Evolutionary conservation across 2,329 filamentous ascomycete genomes (phyloP).

Genomic region (Cordyceps militaris): DNA sequence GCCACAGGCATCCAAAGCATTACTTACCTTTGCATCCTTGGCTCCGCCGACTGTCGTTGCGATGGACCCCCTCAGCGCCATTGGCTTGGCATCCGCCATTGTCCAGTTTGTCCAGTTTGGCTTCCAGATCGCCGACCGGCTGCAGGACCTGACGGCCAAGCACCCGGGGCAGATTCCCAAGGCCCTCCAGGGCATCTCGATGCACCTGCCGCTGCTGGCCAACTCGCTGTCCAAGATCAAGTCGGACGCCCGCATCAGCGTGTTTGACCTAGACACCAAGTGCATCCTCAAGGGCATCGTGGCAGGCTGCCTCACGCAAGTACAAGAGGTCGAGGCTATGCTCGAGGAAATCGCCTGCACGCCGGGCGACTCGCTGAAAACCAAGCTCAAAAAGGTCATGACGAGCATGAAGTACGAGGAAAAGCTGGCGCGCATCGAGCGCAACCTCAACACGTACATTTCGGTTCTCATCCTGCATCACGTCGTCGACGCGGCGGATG

Average conservation of each 20-base stretch:
- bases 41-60: too few relatives aligned
- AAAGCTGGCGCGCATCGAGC: conserved; percentile 5
- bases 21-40: not conserved
- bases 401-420: conserved; percentile 9
- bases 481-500: conserved; percentile 6
- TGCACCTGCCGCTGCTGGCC: conserved; percentile 9
- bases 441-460: conserved; percentile 8
- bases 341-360: conserved; percentile 10
- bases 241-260: conserved; percentile 1
- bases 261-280: conserved; percentile 7
- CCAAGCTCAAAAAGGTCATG: conserved; percentile 12
- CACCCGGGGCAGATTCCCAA: conserved; percentile 9
- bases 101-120: conserved; percentile 12
- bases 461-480: conserved; percentile 9
- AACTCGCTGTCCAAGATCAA: conserved; percentile 9
- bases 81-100: conserved; percentile 8
- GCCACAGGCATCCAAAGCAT: not conserved
- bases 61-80: conserved; percentile 11
- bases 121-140: conserved; percentile 10
- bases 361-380: conserved; percentile 2
- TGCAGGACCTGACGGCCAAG: conserved; percentile 5
- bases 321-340: conserved; percentile 8
- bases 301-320: conserved; percentile 7
- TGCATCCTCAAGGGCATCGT: conserved; percentile 13
- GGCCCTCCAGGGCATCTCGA: conserved; percentile 10